Evolutionary conservation across 768 basidiomycete species (phyloP).

Genomic region (Pleurotus platypus): DNA sequence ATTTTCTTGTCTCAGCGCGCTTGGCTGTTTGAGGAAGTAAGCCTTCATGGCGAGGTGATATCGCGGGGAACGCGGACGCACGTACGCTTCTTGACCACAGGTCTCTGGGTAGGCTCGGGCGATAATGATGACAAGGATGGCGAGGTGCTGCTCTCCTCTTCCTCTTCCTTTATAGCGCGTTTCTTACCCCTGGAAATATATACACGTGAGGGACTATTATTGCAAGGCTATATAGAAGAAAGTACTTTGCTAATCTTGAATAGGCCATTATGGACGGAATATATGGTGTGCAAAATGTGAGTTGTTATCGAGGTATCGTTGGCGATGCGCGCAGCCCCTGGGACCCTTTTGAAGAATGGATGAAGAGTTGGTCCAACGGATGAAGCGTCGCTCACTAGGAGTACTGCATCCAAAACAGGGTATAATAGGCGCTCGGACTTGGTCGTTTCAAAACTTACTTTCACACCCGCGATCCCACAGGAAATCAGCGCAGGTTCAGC

Average conservation of each 20-base stretch:
- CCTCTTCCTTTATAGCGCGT: slow-evolving; percentile 32
- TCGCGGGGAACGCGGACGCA: slow-evolving; percentile 8
- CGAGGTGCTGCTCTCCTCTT: slow-evolving; percentile 15
- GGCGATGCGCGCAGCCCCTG: slow-evolving; percentile 12
- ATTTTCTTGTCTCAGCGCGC: slow-evolving; percentile 70
- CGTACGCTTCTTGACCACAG: slow-evolving; percentile 49
- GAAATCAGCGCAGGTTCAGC: too few relatives aligned
- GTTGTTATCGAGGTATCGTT: slow-evolving; percentile 2
- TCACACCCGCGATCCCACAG: too few relatives aligned
- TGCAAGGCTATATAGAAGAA: slow-evolving; percentile 5
- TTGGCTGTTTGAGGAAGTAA: slow-evolving; percentile 40
- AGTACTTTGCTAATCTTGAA: slow-evolving; percentile 25
- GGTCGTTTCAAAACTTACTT: too few relatives aligned
- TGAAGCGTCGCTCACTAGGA: background rate
- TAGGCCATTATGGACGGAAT: background rate
- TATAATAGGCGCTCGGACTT: background rate
- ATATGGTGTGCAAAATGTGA: slow-evolving; percentile 6
- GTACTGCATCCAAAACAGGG: background rate
- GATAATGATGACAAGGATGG: slow-evolving; percentile 28
- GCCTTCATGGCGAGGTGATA: background rate
- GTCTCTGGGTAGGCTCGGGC: slow-evolving; percentile 26
- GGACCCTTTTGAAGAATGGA: background rate
- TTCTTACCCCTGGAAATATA: slow-evolving; percentile 47
- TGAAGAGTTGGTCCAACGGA: background rate
- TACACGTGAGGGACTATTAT: background rate